Evolutionary conservation across 495 filamentous ascomycete species (phyloP), one percentile per base, ranked within the genome.

Genomic region (Hypoxylon cercidicola): DNA sequence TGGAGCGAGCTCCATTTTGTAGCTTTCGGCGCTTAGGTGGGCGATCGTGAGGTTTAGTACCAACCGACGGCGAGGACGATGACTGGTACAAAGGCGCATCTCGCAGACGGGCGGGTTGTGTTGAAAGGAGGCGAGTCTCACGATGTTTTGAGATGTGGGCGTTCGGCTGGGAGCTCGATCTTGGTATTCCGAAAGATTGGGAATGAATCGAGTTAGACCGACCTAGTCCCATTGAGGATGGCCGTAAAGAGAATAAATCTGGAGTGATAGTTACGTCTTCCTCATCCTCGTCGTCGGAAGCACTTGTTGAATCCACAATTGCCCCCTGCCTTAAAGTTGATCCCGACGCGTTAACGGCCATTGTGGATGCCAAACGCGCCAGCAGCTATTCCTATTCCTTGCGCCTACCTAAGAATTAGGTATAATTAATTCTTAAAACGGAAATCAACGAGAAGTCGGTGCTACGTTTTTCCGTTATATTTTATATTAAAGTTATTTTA

Each of bases 11-110:
- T 3, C 13, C 18, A 47, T 62, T 21, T 2, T 55, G 15, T 30
- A 60, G 45, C 43, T 68, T 68, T 35, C 59, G 58, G 6, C 64
- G 58, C 43, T 68, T 68, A 7, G 54, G 18, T 1, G 49, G 49
- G 19, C 52, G 59, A 8, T 55, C 59, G 6, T 49, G 18, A 15
- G 54, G 1, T 6, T 25, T 23, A 37, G 1, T 28, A 28, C 25
- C 25, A 7, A 28, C 37, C 25, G 11, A 7, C 10, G n/a, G 19
- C 4, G 5, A 32, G 4, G 59, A 20, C 19, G 40, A 46, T 10
- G 40, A 20, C 11, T 44, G 51, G 8, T 21, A 30, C 0, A 20
- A 9, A 13, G n/a, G 19, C 16, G 1, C 11, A 18, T 41, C 5
- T 12, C 15, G 15, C 12, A 7, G 7, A 1, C 11, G 51, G n/a